A percentile compares a stretch with the other conserved stretches of the same genome.
Evolutionary conservation across 768 basidiomycete genomes (phyloP).

Genomic region (Royoungia palumana): DNA sequence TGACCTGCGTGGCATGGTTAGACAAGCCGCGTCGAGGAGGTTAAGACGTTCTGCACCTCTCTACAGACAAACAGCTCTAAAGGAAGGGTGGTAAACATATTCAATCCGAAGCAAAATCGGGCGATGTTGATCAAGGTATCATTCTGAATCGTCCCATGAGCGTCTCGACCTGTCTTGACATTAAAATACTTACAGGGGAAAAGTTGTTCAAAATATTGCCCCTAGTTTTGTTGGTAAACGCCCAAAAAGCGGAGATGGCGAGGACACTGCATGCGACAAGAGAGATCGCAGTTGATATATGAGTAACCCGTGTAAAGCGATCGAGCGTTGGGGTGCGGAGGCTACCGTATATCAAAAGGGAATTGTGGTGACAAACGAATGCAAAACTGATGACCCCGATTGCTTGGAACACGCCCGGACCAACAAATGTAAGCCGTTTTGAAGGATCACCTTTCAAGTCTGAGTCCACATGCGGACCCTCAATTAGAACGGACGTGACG

Average conservation of each 20-base stretch:
- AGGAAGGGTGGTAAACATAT: constrained; percentile 98
- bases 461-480: constrained; percentile 71
- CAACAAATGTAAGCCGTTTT: constrained; percentile 70
- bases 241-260: constrained; percentile 80
- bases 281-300: constrained; percentile 83
- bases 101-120: constrained; percentile 88
- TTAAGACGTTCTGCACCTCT: constrained; percentile 53
- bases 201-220: constrained; percentile 99
- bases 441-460: constrained; percentile 76
- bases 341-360: constrained; percentile 92
- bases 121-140: constrained; percentile 95
- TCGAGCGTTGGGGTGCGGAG: constrained; percentile 91
- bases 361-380: constrained; percentile 98
- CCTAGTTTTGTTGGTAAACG: constrained; percentile 87
- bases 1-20: constrained; percentile 50
- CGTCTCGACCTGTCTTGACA: background rate
- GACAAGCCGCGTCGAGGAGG: background rate
- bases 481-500: constrained; percentile 77
- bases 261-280: constrained; percentile 82
- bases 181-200: constrained; percentile 48
- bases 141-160: constrained; percentile 39
- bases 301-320: constrained; percentile 88
- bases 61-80: constrained; percentile 96
- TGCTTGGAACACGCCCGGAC: constrained; percentile 85
- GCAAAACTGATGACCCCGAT: constrained; percentile 98